Conservation (phyloP, 352 stramenopile species). For the Phytophthora crassamura region DNA sequence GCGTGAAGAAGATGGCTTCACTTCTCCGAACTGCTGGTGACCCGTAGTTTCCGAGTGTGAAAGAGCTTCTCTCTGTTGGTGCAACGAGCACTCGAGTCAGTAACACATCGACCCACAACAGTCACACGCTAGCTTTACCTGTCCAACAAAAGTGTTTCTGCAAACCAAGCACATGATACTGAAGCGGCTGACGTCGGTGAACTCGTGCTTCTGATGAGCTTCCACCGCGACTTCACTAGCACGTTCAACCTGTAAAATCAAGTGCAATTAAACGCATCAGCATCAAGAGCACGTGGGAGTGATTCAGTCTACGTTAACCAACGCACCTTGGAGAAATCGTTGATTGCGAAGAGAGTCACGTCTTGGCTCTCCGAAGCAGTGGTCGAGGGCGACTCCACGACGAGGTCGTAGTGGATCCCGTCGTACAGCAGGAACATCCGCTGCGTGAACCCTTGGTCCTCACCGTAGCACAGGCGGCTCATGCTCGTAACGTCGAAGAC, state of each 20-base stretch:
- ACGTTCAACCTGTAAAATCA: slow-evolving; percentile 56
- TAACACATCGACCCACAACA: neutral
- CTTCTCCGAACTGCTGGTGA: slow-evolving; percentile 81
- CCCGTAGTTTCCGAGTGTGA: slow-evolving; percentile 66
- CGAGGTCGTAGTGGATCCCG: slow-evolving; percentile 86
- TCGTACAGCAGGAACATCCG: slow-evolving; percentile 89
- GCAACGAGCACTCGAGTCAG: slow-evolving; percentile 12
- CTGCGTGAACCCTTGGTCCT: slow-evolving; percentile 84
- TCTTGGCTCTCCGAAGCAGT: slow-evolving; percentile 61
- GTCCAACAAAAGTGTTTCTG: slow-evolving; percentile 64
- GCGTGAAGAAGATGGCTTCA: slow-evolving; percentile 37
- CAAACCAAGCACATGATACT: slow-evolving; percentile 79
- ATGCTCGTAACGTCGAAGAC: slow-evolving; percentile 90
- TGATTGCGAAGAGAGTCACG: slow-evolving; percentile 77
- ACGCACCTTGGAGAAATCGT: slow-evolving; percentile 82
- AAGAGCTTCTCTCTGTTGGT: slow-evolving; percentile 56
- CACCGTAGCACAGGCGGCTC: slow-evolving; percentile 82
- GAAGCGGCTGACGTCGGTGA: slow-evolving; percentile 77
- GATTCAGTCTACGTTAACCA: neutral
- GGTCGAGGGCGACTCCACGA: slow-evolving; percentile 65
- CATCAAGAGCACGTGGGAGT: neutral
- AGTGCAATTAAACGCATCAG: neutral
- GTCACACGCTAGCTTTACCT: slow-evolving; percentile 37
- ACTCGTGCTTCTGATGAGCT: slow-evolving; percentile 88
- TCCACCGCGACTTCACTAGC: slow-evolving; percentile 85